phyloP scores from a whole-genome alignment of 495 filamentous ascomycete genomes.

The Collariella sp. region DNA sequence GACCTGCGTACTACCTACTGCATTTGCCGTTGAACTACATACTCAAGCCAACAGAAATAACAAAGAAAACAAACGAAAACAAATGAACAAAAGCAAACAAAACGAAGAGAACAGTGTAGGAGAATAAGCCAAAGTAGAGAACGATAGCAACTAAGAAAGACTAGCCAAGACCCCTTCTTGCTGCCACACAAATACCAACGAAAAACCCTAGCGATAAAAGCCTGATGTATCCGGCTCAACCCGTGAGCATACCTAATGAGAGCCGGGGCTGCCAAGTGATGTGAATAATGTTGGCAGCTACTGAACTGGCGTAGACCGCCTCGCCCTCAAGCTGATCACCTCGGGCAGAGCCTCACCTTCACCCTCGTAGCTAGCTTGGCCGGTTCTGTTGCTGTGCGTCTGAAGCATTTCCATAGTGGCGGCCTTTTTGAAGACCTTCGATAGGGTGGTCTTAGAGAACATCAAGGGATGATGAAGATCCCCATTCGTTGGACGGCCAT shows the following conservation, averaged over 20 bases:
- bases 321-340: slow-evolving; percentile 2
- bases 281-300: not conserved
- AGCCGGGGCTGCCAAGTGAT: not conserved
- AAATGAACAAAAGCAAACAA: not conserved
- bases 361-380: not conserved
- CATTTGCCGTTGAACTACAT: not conserved
- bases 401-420: not conserved
- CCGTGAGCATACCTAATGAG: not conserved
- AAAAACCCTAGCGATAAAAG: not conserved
- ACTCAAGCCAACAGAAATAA: not conserved
- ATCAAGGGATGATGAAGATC: not conserved
- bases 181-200: not conserved
- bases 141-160: slow-evolving; percentile 1
- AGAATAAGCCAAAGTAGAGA: slow-evolving; percentile 1
- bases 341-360: not conserved
- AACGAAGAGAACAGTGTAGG: not conserved
- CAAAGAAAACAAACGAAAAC: not conserved
- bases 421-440: slow-evolving; percentile 1
- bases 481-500: not conserved
- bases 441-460: slow-evolving; percentile 2
- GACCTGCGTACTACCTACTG: not conserved
- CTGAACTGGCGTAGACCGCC: not conserved
- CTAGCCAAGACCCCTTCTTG: not conserved
- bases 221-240: not conserved
- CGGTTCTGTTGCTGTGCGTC: not conserved